These are phyloP conservation scores for Colletotrichum aenigma DNA, from an alignment of 2,329 filamentous ascomycete species.

Conservation along the genomic window DNA sequence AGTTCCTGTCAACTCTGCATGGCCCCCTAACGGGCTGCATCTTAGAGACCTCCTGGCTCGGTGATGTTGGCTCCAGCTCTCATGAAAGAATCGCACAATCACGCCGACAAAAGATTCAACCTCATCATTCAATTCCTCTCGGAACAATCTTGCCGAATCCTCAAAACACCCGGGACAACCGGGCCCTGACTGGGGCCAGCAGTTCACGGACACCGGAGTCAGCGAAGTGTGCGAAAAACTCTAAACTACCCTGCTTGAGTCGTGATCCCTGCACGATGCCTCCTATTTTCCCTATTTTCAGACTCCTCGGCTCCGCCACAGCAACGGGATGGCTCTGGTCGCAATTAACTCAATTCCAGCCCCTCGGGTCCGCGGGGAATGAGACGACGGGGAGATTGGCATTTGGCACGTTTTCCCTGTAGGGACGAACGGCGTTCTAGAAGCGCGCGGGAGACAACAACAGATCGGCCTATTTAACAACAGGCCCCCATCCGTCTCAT, in stretches of 20 bases:
- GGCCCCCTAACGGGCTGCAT: neutral
- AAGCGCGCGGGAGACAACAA: neutral
- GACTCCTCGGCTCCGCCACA: constrained; percentile 5
- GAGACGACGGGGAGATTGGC: neutral
- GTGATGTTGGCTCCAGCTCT: fast-evolving
- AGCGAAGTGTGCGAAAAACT: constrained; percentile 13
- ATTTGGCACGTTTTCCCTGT: neutral
- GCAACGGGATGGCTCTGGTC: neutral
- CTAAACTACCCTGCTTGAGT: constrained; percentile 2
- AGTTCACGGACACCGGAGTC: neutral
- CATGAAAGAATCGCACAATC: fast-evolving
- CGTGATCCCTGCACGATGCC: constrained; percentile 6
- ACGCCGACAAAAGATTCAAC: fast-evolving
- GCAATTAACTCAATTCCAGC: neutral
- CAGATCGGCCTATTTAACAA: constrained; percentile 1
- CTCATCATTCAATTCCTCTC: neutral
- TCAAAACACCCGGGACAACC: neutral
- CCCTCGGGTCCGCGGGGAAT: neutral
- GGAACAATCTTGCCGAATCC: neutral
- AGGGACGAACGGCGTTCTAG: neutral
- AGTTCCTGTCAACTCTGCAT: neutral
- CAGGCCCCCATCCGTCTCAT: neutral
- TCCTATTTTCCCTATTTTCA: constrained; percentile 18
- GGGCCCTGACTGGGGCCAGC: neutral
- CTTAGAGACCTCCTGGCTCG: fast-evolving